Percentiles rank a stretch among this genome's conserved stretches.
Evolutionary conservation across 352 stramenopile genomes (phyloP).

Genomic region (Globisporangium camurandrum): DNA sequence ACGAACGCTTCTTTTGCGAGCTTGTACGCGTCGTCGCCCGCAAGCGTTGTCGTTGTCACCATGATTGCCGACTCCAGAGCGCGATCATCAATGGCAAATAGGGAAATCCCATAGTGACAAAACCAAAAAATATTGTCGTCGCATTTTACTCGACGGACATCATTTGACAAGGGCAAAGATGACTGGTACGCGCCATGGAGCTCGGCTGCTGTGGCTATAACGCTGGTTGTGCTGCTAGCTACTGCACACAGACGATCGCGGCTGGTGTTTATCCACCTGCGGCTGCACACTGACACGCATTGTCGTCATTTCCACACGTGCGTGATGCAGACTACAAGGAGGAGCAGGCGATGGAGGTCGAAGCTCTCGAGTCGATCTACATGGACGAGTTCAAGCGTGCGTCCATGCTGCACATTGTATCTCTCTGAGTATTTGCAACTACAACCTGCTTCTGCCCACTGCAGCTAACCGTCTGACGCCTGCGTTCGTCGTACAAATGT

Average conservation of each 20-base stretch:
- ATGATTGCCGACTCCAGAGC: neutral
- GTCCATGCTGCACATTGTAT: conserved; percentile 9
- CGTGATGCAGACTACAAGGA: conserved; percentile 69
- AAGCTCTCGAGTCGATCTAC: conserved; percentile 86
- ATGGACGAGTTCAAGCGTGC: conserved; percentile 86
- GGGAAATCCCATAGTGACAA: neutral
- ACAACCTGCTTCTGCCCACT: too few species aligned
- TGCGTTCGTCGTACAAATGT: conserved; percentile 2
- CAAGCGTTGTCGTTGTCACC: conserved; percentile 17
- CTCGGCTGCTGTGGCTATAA: neutral
- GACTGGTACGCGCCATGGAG: conserved; percentile 40
- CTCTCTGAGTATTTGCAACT: too few species aligned
- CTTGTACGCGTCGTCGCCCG: conserved; percentile 69
- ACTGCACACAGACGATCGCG: neutral
- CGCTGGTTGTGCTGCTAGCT: neutral
- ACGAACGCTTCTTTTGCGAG: conserved; percentile 81
- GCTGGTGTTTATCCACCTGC: too few species aligned
- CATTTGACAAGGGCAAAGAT: conserved; percentile 15
- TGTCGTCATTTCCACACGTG: neutral
- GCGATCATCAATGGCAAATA: neutral
- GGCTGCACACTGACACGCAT: neutral
- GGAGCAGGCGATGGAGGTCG: conserved; percentile 85
- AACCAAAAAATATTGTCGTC: too few species aligned
- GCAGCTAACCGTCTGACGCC: neutral
- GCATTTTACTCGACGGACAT: neutral